These are phyloP conservation scores for Hyaloscypha hepaticicola DNA, from an alignment of 495 filamentous ascomycete genomes.

Conservation along the genomic window DNA sequence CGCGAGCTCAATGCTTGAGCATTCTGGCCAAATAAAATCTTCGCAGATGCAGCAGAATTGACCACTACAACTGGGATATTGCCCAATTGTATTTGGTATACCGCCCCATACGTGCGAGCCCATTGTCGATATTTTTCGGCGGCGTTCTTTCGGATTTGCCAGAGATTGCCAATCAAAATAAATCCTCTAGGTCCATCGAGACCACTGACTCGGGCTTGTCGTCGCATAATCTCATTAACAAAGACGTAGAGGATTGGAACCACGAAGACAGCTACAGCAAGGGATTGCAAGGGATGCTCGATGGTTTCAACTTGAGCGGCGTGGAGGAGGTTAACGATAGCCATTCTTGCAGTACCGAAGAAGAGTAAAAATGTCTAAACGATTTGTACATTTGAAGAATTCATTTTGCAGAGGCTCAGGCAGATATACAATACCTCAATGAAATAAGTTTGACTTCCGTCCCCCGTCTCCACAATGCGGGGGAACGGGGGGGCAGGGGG, in stretches of 20 bases:
- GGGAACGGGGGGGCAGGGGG: neutral
- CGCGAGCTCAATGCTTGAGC: constrained; percentile 54
- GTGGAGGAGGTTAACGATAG: constrained; percentile 20
- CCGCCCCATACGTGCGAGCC: constrained; percentile 55
- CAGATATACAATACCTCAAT: too few relatives aligned
- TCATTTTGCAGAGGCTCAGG: too few relatives aligned
- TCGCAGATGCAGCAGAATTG: constrained; percentile 56
- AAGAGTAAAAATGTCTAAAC: neutral
- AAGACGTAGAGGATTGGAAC: constrained; percentile 47
- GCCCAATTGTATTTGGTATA: constrained; percentile 65
- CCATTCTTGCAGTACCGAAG: constrained; percentile 10
- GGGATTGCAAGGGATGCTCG: constrained; percentile 15
- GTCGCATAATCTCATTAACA: constrained; percentile 52
- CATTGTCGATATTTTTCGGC: constrained; percentile 60
- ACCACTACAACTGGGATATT: constrained; percentile 62
- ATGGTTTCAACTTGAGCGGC: neutral
- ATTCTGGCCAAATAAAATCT: constrained; percentile 57
- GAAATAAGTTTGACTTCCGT: too few relatives aligned
- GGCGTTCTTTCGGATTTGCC: constrained; percentile 57
- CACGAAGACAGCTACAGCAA: constrained; percentile 29
- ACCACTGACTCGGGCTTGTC: constrained; percentile 47
- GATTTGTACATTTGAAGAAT: neutral
- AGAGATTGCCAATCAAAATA: constrained; percentile 63
- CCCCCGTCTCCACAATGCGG: too few relatives aligned
- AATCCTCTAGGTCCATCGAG: constrained; percentile 56